Conservation (phyloP, 169 alveolate species). For the Cryptosporidium tyzzeri region DNA sequence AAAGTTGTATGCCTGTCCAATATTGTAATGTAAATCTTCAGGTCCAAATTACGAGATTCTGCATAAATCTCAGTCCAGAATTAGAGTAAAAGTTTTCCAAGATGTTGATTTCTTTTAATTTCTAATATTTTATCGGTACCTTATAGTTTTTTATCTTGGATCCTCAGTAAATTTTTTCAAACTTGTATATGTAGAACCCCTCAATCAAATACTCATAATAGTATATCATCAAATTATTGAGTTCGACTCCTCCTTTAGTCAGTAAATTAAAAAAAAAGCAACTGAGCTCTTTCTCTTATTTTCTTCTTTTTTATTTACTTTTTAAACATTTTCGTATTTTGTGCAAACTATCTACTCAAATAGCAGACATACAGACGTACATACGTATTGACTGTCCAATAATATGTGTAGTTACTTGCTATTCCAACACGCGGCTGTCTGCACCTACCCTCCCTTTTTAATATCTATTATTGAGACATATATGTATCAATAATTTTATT, state of each 20-base stretch:
- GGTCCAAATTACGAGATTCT: not conserved
- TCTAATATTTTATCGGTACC: not conserved
- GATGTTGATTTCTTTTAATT: not conserved
- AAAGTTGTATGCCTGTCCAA: not conserved
- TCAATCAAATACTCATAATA: slow-evolving; percentile 14
- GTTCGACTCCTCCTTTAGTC: slow-evolving; percentile 26
- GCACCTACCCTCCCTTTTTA: slow-evolving; percentile 69
- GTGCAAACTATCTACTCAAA: slow-evolving; percentile 76
- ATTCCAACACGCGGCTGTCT: slow-evolving; percentile 77
- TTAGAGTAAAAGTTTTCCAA: not conserved
- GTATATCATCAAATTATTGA: slow-evolving; percentile 12
- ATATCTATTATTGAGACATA: slow-evolving; percentile 40
- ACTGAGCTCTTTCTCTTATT: slow-evolving; percentile 4
- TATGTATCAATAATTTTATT: not conserved
- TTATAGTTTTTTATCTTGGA: slow-evolving; percentile 25
- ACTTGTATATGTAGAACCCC: slow-evolving; percentile 13
- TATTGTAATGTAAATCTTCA: not conserved
- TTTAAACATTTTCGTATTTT: slow-evolving; percentile 29
- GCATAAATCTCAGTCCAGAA: slow-evolving; percentile 13
- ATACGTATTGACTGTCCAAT: slow-evolving; percentile 76
- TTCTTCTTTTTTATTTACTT: slow-evolving; percentile 46
- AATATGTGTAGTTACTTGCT: slow-evolving; percentile 76
- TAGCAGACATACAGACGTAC: slow-evolving; percentile 78
- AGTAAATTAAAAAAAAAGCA: slow-evolving; percentile 28
- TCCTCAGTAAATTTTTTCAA: slow-evolving; percentile 33